Evolutionary conservation across 345 rosid species (phyloP).

Genomic region (Eucalyptus cloeziana): DNA sequence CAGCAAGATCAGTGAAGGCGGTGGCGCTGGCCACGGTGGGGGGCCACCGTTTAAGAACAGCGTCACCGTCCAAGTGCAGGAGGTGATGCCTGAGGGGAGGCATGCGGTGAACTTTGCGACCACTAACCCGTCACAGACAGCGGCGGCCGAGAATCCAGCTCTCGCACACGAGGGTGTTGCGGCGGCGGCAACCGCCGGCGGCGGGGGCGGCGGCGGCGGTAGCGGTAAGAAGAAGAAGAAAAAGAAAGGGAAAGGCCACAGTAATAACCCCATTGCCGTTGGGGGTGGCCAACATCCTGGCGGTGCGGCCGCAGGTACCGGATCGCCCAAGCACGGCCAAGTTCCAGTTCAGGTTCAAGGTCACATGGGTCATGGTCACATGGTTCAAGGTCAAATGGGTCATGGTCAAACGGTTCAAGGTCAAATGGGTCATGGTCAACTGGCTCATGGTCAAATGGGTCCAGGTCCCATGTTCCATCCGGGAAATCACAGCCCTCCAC

Average conservation of each 20-base stretch:
- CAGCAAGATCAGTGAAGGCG: neutral
- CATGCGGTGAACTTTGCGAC: neutral
- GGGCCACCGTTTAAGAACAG: neutral
- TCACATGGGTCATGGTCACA: neutral
- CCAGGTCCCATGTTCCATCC: neutral
- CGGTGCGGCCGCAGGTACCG: slow-evolving; percentile 7
- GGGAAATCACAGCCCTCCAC: slow-evolving; percentile 28
- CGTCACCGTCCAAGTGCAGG: slow-evolving; percentile 4
- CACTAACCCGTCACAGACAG: slow-evolving; percentile 11
- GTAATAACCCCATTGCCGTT: neutral
- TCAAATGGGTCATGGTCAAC: neutral
- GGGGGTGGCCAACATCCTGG: slow-evolving; percentile 3
- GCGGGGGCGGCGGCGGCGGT: slow-evolving; percentile 1
- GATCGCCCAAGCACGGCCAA: slow-evolving; percentile 2
- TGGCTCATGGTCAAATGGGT: neutral
- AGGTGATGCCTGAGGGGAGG: slow-evolving; percentile 9
- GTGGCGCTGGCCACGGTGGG: neutral
- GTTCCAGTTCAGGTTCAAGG: neutral
- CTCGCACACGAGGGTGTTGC: slow-evolving; percentile 3
- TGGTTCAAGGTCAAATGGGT: neutral
- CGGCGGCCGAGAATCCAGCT: slow-evolving; percentile 3
- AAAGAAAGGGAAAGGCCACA: slow-evolving; percentile 39
- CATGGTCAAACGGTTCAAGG: too few relatives aligned
- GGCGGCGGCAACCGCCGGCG: neutral
- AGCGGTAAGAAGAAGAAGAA: slow-evolving; percentile 66